These are phyloP conservation scores for Carex pumila DNA, from an alignment of 176 grass and related monocot genomes.

Conservation along the genomic window DNA sequence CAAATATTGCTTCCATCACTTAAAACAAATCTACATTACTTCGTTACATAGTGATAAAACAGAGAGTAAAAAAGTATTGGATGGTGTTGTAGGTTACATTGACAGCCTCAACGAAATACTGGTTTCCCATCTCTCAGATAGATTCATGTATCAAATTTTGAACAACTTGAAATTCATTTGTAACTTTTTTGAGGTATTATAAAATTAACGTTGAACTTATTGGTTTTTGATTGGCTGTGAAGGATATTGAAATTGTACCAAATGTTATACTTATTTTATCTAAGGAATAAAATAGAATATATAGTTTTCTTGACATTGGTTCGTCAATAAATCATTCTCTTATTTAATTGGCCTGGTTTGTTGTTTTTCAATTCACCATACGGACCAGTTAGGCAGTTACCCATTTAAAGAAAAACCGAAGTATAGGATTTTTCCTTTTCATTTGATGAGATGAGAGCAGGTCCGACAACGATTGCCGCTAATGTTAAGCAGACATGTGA, in stretches of 20 bases:
- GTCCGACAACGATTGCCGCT: background rate
- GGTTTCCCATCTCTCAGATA: background rate
- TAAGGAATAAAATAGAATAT: background rate
- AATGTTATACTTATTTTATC: background rate
- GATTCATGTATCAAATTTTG: background rate
- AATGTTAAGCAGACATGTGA: background rate
- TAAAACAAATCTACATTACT: background rate
- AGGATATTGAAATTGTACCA: background rate
- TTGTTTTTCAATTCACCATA: background rate
- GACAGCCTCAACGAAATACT: background rate
- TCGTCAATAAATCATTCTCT: background rate
- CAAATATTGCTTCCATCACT: background rate
- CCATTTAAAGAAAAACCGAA: background rate
- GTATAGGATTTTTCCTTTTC: background rate
- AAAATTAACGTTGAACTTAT: background rate
- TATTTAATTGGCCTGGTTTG: background rate
- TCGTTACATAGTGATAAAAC: background rate
- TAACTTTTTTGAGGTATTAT: background rate
- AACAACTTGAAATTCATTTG: background rate
- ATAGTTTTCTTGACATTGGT: background rate
- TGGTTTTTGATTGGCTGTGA: background rate
- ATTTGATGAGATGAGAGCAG: background rate
- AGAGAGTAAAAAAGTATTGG: background rate
- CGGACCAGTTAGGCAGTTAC: background rate
- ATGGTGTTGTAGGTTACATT: background rate